Conservation (phyloP, 805 yeast species). For the Starmerella vaccinii region DNA sequence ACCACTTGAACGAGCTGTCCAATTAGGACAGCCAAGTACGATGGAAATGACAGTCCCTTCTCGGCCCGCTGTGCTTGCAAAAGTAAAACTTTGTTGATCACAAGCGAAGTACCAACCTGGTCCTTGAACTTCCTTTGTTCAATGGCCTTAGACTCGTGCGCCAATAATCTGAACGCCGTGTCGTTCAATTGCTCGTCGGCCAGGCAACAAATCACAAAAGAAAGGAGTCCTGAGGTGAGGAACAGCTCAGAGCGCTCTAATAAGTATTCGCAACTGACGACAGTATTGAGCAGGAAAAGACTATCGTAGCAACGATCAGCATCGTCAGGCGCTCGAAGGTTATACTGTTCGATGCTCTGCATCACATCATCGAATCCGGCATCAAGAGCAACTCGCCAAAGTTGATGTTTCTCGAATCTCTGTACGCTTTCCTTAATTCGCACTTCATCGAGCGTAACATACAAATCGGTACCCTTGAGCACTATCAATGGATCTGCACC, state of each 20-base stretch:
- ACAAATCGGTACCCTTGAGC: slow-evolving; percentile 8
- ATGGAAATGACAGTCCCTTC: slow-evolving; percentile 4
- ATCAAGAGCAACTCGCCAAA: not conserved
- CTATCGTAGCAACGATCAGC: slow-evolving; percentile 40
- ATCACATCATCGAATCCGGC: not conserved
- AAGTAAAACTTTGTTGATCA: slow-evolving; percentile 20
- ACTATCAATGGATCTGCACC: slow-evolving; percentile 26
- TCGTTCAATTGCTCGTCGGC: slow-evolving; percentile 3
- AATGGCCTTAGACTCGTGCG: slow-evolving; percentile 3
- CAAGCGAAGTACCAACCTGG: slow-evolving; percentile 18
- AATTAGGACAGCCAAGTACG: slow-evolving; percentile 43
- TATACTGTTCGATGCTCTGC: slow-evolving; percentile 9
- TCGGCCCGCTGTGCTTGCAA: not conserved
- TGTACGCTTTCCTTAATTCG: slow-evolving; percentile 13
- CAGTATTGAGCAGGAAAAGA: slow-evolving; percentile 54
- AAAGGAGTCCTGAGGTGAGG: slow-evolving; percentile 29
- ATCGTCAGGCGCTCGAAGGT: not conserved
- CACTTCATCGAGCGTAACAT: slow-evolving; percentile 23
- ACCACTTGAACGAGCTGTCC: slow-evolving; percentile 50
- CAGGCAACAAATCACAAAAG: slow-evolving; percentile 14
- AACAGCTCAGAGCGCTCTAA: slow-evolving; percentile 34
- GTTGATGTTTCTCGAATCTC: slow-evolving; percentile 26
- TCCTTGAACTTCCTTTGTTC: slow-evolving; percentile 22
- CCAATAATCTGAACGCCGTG: slow-evolving; percentile 7
- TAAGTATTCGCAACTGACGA: slow-evolving; percentile 22